Conservation (phyloP, 2,329 filamentous ascomycete species). For the Colletotrichum magnum region DNA sequence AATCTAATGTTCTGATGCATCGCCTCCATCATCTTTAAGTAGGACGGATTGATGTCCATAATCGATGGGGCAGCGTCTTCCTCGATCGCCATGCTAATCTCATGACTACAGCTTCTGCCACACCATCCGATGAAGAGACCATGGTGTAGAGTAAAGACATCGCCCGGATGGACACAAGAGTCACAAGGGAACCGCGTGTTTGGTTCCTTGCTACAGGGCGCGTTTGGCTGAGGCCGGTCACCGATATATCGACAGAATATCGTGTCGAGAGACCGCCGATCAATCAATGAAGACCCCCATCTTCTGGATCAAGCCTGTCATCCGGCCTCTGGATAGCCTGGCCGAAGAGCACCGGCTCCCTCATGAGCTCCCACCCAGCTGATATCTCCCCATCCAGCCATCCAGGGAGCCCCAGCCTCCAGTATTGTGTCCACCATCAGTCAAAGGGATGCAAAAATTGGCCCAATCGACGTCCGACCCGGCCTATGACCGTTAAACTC, state of each 20-base stretch:
- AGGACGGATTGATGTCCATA: too few species aligned
- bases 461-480: slow-evolving; percentile 2
- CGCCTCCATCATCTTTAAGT: too few species aligned
- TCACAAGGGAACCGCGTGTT: slow-evolving; percentile 2
- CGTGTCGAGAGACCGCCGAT: not conserved
- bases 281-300: slow-evolving; percentile 6
- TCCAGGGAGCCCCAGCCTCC: slow-evolving; percentile 38
- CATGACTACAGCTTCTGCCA: too few species aligned
- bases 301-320: not conserved
- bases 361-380: slow-evolving; percentile 3
- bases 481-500: not conserved
- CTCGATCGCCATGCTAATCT: too few species aligned
- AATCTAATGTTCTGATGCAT: too few species aligned
- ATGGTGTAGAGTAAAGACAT: too few species aligned
- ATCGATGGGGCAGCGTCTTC: too few species aligned
- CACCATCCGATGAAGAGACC: too few species aligned
- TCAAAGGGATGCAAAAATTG: slow-evolving; percentile 26
- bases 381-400: slow-evolving; percentile 10
- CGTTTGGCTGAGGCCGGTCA: slow-evolving; percentile 15
- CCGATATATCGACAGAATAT: not conserved
- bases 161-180: not conserved
- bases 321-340: slow-evolving; percentile 5
- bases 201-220: slow-evolving; percentile 14
- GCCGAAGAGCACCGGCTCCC: not conserved
- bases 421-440: slow-evolving; percentile 2